Evolutionary conservation across 352 stramenopile species (phyloP), one percentile per base, ranked within the genome.

Genomic region (Globisporangium solare): DNA sequence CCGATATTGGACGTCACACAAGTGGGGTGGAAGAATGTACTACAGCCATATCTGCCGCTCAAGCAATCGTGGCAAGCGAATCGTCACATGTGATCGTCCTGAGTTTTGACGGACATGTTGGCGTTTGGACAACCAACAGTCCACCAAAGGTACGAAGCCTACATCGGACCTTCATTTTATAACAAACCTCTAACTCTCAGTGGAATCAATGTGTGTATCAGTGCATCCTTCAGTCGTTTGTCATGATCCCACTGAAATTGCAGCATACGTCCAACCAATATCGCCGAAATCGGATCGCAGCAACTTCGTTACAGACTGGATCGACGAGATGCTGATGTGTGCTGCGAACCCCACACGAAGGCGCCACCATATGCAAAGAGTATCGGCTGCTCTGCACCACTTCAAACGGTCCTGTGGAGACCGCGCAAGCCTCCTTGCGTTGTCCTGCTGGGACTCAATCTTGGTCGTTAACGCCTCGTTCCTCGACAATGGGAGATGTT

Each of bases 381-480:
- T 7, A 3, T 55, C 35, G 2, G 20, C 32, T 11, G 50, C 35
- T 15, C 50, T 55, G 18, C 32, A 47, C 18, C 50, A 55, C n/a
- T 55, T 55, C 6, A 55, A 46, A 17, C n/a, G 14, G 22, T 35
- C 50, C 42, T 31, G 24, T 6, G 55, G 37, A 11, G n/a, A 42
- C 14, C 47, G 17, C 31, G 48, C 48, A 17, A 18, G 24, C 3
- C 31, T 68, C 12, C 18, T 66, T 39, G 51, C 31, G 3, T 51
- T 68, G 12, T 69, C 47, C 47, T 56, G 42, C 1, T 72, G 61
- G 60, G 65, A 72, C 21, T 72, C 65, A 1, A 21, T 66, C 22
- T 1, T 72, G 2, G 67, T 54, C 46, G 53, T 68, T 31, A 72
- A 72, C 12, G 56, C 56, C 10, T 69, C 52, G 0, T 53, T 69